These are phyloP conservation scores for Tuber magnatum DNA, from an alignment of 495 filamentous ascomycete genomes.

Conservation along the genomic window DNA sequence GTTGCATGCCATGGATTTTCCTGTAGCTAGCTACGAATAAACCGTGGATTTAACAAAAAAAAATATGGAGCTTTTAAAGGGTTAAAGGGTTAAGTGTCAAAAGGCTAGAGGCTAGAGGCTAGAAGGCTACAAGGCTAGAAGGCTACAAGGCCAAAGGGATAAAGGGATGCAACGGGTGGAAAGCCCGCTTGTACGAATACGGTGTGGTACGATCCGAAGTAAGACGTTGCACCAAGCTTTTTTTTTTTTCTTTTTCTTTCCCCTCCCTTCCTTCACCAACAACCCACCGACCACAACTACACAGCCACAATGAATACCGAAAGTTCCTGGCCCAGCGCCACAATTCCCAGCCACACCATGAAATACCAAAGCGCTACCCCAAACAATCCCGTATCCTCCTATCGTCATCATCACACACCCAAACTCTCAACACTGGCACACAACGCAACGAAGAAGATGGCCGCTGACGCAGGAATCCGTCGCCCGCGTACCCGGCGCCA, in stretches of 20 bases:
- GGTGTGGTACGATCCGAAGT: not conserved
- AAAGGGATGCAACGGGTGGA: too few relatives aligned
- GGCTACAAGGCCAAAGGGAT: too few relatives aligned
- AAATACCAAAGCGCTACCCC: not conserved
- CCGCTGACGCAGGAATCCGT: constrained; percentile 36
- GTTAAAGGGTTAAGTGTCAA: too few relatives aligned
- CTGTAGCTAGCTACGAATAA: too few relatives aligned
- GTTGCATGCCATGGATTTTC: too few relatives aligned
- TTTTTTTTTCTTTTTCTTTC: not conserved
- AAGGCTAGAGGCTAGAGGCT: too few relatives aligned
- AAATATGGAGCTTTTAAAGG: too few relatives aligned
- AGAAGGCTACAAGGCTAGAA: too few relatives aligned
- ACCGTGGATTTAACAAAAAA: too few relatives aligned
- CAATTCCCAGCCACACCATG: not conserved
- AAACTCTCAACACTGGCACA: not conserved
- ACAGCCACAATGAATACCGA: not conserved
- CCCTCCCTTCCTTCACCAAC: not conserved
- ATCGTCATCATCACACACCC: constrained; percentile 6
- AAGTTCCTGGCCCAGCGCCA: not conserved
- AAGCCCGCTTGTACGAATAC: too few relatives aligned
- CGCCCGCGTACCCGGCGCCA: constrained; percentile 57
- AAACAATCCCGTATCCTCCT: not conserved
- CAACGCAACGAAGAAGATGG: constrained; percentile 20
- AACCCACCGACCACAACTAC: not conserved
- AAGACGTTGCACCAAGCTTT: constrained; percentile 4